Evolutionary conservation across 2,329 filamentous ascomycete genomes (phyloP).

Genomic region (Clarireedia homoeocarpa): DNA sequence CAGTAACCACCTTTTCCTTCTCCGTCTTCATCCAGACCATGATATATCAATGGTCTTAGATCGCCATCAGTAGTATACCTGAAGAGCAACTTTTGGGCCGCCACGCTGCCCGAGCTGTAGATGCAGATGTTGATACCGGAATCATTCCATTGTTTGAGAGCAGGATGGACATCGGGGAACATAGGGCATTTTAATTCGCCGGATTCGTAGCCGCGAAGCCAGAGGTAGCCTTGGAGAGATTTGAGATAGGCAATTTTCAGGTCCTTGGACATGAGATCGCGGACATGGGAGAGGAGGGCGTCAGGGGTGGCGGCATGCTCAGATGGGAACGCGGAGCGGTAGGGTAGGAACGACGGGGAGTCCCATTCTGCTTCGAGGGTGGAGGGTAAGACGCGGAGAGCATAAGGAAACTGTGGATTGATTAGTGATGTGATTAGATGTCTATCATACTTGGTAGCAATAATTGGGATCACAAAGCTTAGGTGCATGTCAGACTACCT

Average conservation of each 20-base stretch:
- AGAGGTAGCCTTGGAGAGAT: slow-evolving; percentile 71
- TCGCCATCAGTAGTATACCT: slow-evolving; percentile 53
- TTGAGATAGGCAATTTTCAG: slow-evolving; percentile 73
- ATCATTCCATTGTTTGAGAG: slow-evolving; percentile 51
- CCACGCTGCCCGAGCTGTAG: slow-evolving; percentile 74
- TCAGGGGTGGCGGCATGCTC: slow-evolving; percentile 51
- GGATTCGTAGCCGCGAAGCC: slow-evolving; percentile 64
- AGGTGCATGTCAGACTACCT: neutral
- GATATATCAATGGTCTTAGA: slow-evolving; percentile 49
- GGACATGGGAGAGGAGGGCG: slow-evolving; percentile 57
- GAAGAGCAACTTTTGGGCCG: slow-evolving; percentile 75
- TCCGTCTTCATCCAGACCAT: slow-evolving; percentile 61
- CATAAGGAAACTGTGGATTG: slow-evolving; percentile 63
- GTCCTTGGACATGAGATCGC: slow-evolving; percentile 62
- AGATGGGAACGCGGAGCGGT: slow-evolving; percentile 63
- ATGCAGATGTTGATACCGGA: slow-evolving; percentile 46
- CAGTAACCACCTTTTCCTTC: slow-evolving; percentile 70
- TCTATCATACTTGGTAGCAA: neutral
- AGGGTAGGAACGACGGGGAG: slow-evolving; percentile 52
- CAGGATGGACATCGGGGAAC: slow-evolving; percentile 65
- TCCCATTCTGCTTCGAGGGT: slow-evolving; percentile 62
- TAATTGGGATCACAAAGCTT: neutral
- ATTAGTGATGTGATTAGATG: slow-evolving; percentile 8
- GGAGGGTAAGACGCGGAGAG: slow-evolving; percentile 55
- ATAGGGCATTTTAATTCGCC: slow-evolving; percentile 65